Evolutionary conservation across 2,329 filamentous ascomycete genomes (phyloP), one percentile per base, ranked within the genome.

Genomic region (Cladosporium sp.): DNA sequence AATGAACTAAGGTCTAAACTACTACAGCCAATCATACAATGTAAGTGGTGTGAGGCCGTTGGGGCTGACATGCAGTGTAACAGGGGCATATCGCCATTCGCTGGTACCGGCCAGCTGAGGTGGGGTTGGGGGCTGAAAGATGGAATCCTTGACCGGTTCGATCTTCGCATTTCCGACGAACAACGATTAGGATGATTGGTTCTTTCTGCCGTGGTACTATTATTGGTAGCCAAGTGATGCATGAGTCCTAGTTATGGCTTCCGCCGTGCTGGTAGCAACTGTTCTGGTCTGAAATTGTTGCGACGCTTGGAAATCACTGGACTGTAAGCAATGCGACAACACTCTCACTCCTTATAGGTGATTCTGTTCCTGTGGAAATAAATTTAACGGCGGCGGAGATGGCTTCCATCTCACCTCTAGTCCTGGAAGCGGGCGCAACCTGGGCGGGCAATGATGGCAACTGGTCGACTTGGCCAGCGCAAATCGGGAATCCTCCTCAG

Each of bases 371-470:
- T 34, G 12, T 32, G 24, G 2, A 24, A 47, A 47, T n/a, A 24
- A 3, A 8, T 26, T 49, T 47, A n/a, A 24, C 41, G 3, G 41
- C 41, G n/a, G 41, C n/a, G 15, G 26, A 36, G 55, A 34, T 21
- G 36, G 15, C 54, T 18, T 52, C 28, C 7, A 71, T 59, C 8
- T 32, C 59, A 12, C 59, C 71, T 6, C 41, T 72, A 14, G 52
- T 66, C 8, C 47, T 24, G 57, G 34, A 62, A 26, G 26, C 54
- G 14, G 52, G 21, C 10, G 41, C n/a, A 14, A 28, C 52, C 67
- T 70, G 70, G 70, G 28, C 67, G 30, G 61, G 74, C 59, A 59
- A 70, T 34, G n/a, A 73, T 71, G 36, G 71, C 69, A 55, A 66
- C 49, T 70, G 69, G 69, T 69, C 67, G 24, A 69, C 69, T 8